A percentile compares a stretch with the other conserved stretches of the same genome.
Conservation (phyloP, 2,329 filamentous ascomycete genomes). For the Neocucurbitaria cava region DNA sequence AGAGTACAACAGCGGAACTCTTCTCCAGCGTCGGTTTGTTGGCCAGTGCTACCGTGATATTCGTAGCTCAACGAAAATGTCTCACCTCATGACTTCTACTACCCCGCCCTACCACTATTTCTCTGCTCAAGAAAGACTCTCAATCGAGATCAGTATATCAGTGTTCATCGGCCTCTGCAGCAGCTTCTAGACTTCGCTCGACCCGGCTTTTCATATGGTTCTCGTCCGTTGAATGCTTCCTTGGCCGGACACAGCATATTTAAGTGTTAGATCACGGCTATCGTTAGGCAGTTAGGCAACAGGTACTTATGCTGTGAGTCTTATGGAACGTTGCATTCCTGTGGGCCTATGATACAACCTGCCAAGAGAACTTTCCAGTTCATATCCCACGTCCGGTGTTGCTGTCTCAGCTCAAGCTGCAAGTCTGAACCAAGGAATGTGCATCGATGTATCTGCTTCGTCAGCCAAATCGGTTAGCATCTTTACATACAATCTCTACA, state of each 20-base stretch:
- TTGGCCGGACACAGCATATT: neutral
- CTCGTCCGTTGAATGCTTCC: neutral
- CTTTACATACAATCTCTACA: too few relatives aligned
- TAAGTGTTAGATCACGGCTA: neutral
- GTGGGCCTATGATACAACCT: neutral
- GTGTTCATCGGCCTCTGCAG: neutral
- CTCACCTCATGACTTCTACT: neutral
- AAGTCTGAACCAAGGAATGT: conserved; percentile 4
- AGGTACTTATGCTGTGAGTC: conserved; percentile 1
- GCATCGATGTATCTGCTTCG: neutral
- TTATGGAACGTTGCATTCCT: conserved; percentile 10
- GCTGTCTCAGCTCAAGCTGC: neutral
- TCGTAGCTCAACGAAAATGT: neutral
- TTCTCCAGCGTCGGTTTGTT: neutral
- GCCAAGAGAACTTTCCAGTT: neutral
- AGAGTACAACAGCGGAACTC: neutral
- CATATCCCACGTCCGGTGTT: neutral
- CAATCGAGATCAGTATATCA: neutral
- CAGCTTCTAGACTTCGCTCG: neutral
- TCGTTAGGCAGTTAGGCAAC: neutral
- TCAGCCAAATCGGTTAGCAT: too few relatives aligned
- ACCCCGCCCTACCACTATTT: neutral
- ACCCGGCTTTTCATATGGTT: neutral
- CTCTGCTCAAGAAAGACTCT: neutral
- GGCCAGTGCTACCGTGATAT: neutral